These are phyloP conservation scores for Setomelanomma holmii DNA, from an alignment of 2,329 filamentous ascomycete genomes.

Conservation along the genomic window DNA sequence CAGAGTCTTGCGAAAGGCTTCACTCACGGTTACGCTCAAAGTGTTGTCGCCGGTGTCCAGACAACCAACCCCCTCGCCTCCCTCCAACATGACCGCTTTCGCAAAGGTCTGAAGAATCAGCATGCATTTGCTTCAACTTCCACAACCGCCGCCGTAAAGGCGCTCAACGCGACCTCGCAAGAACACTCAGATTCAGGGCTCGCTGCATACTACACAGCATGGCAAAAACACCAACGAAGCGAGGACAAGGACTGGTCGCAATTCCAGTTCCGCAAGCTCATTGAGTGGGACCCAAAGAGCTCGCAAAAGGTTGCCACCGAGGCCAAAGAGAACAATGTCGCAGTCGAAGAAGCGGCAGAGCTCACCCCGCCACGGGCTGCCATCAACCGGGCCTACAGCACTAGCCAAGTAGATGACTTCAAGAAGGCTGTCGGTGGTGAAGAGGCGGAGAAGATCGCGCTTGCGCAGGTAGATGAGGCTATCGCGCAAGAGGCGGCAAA, in stretches of 20 bases:
- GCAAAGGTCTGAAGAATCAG: conserved; percentile 68
- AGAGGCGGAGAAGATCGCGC: conserved; percentile 60
- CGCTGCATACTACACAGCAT: conserved; percentile 90
- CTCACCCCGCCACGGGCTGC: conserved; percentile 35
- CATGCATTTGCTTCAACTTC: conserved; percentile 71
- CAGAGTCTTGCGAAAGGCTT: conserved; percentile 97
- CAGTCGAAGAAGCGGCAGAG: conserved; percentile 40
- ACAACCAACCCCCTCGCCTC: conserved; percentile 64
- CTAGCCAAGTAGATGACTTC: conserved; percentile 66
- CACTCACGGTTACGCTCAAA: conserved; percentile 97
- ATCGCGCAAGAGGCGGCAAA: conserved; percentile 79
- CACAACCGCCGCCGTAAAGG: conserved; percentile 48
- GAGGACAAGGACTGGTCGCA: conserved; percentile 88
- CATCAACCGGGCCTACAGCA: conserved; percentile 60
- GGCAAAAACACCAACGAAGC: conserved; percentile 77
- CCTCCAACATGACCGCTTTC: conserved; percentile 56
- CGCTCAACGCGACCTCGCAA: conserved; percentile 31
- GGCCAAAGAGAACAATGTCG: conserved; percentile 41
- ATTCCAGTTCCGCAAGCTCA: conserved; percentile 85
- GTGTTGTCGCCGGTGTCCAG: conserved; percentile 87
- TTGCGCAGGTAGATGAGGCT: conserved; percentile 85
- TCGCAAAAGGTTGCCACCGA: conserved; percentile 49
- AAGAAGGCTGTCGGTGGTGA: conserved; percentile 61
- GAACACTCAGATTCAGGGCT: conserved; percentile 62
- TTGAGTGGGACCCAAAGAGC: conserved; percentile 79